Percentiles rank a stretch among this genome's conserved stretches.
These are phyloP conservation scores for Fraxinus nigra DNA, from an alignment of 305 asterid genomes.

Conservation along the genomic window DNA sequence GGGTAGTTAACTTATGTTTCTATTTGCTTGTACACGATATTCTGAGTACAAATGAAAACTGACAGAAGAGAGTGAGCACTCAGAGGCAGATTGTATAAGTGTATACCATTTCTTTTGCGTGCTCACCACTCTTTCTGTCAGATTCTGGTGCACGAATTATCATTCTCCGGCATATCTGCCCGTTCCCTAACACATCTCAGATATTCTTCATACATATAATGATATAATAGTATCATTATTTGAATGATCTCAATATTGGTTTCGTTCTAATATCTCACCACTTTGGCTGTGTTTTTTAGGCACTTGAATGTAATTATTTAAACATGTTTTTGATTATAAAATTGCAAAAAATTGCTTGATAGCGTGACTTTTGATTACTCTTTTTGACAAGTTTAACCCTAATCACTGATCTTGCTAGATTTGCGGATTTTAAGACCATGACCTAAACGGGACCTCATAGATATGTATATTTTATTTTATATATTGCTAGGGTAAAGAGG, in stretches of 20 bases:
- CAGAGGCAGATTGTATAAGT: conserved; percentile 1
- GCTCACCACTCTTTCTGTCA: conserved; percentile 7
- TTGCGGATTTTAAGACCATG: conserved; percentile 1
- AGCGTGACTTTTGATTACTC: conserved; percentile 4
- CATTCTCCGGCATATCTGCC: not conserved
- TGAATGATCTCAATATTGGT: not conserved
- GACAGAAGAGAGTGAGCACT: conserved; percentile 15
- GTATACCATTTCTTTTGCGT: conserved; percentile 3
- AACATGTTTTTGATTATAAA: not conserved
- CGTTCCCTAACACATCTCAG: not conserved
- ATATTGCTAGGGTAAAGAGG: not conserved
- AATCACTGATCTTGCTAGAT: not conserved
- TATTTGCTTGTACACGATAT: not conserved
- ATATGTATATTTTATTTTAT: not conserved
- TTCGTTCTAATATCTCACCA: not conserved
- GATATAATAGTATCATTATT: not conserved
- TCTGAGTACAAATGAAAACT: not conserved
- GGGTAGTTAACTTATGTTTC: not conserved
- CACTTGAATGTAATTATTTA: not conserved
- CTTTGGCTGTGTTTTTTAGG: not conserved
- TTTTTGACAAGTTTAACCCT: not conserved
- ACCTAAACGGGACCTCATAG: conserved; percentile 2
- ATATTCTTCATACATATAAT: not conserved
- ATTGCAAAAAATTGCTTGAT: not conserved
- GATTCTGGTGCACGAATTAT: not conserved